Evolutionary conservation across 192 early-diverging fungal species (phyloP), one percentile per base, ranked within the genome.

Genomic region (Dispira simplex): DNA sequence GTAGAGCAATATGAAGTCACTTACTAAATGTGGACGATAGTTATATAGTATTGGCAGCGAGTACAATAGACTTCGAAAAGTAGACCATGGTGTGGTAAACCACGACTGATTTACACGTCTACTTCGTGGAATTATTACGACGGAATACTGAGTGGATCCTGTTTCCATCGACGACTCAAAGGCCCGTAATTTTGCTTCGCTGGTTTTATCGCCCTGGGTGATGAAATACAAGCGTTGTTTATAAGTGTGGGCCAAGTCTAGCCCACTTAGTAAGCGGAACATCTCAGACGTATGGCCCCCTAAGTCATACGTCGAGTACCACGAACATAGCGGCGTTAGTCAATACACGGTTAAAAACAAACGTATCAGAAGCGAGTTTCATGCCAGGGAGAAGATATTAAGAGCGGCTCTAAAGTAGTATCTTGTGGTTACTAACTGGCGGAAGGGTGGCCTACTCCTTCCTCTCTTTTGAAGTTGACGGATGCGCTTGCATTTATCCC

Each of bases 211-310:
- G 9, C 75, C 75, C 25, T 80, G 67, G 8, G 90, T 81, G 3
- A 93, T 71, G 8, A 92, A 57, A 66, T 98, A 98, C 58, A 80
- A 62, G 16, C 92, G 76, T 23, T 75, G 85, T 11, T 20, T 56
- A 68, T 89, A 91, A 43, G 75, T 68, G 1, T 70, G 44, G 21
- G 54, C 12, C 49, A 74, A 74, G 49, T 88, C 81, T 0, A 95
- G 67, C 11, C 78, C 75, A 6, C 77, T 66, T 0, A 91, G 53
- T 14, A 97, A 68, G 62, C 84, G 81, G 11, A 86, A 57, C 91
- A 98, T 96, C 70, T 98, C 95, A 8, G 84, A 75, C 0, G 95
- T 95, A 69, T 98, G 95, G 12, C 95, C 95, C 45, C 95, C 92
- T 71, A 70, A 70, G 1, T 62, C 64, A 53, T 66, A 14, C 46